Base-by-base conservation (phyloP, 2,329 filamentous ascomycete species). In the Aspergillus neoniger region DNA sequence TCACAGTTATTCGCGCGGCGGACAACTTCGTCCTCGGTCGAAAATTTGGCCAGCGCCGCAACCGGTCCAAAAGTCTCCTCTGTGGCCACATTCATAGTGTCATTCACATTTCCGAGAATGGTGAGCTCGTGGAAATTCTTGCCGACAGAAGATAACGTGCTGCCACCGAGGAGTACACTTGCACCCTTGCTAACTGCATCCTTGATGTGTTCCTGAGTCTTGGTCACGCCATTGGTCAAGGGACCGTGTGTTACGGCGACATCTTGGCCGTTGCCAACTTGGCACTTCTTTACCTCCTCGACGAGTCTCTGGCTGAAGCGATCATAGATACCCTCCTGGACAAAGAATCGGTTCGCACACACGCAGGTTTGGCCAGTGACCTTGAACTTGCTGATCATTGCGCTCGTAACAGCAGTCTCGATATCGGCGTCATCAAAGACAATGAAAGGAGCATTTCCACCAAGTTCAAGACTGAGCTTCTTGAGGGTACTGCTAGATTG, bases 11-110 rank as follows among this genome's bases (percentile, higher is more conserved):
- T 98, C 2, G 94, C 93, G 63, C 92, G 77, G 65, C 83, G 80
- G 25, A 96, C 85, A 2, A 96, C 94, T 70, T 97, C 92, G 23
- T 89, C 87, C 77, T 97, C 93, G 0, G 88, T 91, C 30, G 89
- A 84, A 72, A 97, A 98, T 41, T 86, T 84, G 80, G 96, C 96
- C 7, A 97, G 76, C 0, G 90, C 92, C 0, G 92, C 93, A 0
- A 97, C 88, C 1, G 94, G 94, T 0, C 94, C 94, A 73, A 98
- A 98, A 0, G 92, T 97, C 81, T 98, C 94, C 76, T 97, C 93
- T 2, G 79, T 79, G 2, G 90, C 87, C 65, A 96, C 85, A 60
- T 84, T 82, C 93, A 96, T 97, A 43, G 91, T 85, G 52, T 83
- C 80, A 1, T 85, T 94, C 86, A 96, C 92, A 65, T 90, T 89